These are phyloP conservation scores for Ogataea saltuana DNA, from an alignment of 805 yeast genomes.

Conservation along the genomic window DNA sequence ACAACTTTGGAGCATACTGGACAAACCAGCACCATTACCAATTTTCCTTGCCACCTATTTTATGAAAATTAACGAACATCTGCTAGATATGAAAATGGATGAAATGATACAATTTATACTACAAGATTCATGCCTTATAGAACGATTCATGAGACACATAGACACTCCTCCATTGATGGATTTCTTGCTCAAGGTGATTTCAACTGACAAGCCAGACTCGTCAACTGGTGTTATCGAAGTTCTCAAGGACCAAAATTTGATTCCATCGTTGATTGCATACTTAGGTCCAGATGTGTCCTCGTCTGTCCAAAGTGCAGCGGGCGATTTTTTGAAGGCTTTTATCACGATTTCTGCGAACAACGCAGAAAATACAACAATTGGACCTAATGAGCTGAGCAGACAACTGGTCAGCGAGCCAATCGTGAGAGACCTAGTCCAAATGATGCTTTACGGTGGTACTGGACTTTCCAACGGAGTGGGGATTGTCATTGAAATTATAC, in stretches of 20 bases:
- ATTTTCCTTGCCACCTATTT: constrained; percentile 82
- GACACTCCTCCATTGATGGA: constrained; percentile 96
- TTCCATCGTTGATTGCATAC: constrained; percentile 69
- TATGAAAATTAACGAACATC: constrained; percentile 87
- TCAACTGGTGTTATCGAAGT: constrained; percentile 85
- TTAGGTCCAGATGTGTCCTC: constrained; percentile 68
- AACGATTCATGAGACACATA: constrained; percentile 77
- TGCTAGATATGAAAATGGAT: constrained; percentile 84
- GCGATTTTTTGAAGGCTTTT: constrained; percentile 92
- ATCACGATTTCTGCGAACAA: constrained; percentile 92
- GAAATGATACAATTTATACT: constrained; percentile 74
- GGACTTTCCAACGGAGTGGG: constrained; percentile 95
- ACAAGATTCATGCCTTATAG: constrained; percentile 68
- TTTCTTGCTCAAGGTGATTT: constrained; percentile 81
- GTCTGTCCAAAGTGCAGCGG: constrained; percentile 86
- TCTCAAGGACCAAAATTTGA: constrained; percentile 69
- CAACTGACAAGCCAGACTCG: constrained; percentile 87
- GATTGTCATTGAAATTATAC: constrained; percentile 86
- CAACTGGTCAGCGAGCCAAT: constrained; percentile 79
- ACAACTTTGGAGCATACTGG: constrained; percentile 78
- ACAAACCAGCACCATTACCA: constrained; percentile 63
- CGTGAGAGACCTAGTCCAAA: constrained; percentile 63
- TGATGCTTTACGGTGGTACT: constrained; percentile 81
- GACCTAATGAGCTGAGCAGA: constrained; percentile 92
- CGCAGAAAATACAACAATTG: constrained; percentile 87